These are phyloP conservation scores for Cenchrus purpureus DNA, from an alignment of 176 grass and related monocot genomes.

Conservation along the genomic window DNA sequence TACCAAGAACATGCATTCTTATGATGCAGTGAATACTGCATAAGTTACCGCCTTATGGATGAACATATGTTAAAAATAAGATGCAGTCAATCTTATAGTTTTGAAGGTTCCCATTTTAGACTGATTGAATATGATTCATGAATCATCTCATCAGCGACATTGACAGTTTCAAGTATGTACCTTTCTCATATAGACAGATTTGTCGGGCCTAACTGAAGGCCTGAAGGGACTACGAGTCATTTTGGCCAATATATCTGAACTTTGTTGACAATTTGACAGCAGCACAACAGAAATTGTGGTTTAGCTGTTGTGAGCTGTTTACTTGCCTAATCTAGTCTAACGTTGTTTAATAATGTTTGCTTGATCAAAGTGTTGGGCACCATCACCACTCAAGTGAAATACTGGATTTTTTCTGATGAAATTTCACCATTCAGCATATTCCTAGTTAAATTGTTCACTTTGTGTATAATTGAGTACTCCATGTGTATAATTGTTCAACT, in stretches of 20 bases:
- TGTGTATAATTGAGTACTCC: too few relatives aligned
- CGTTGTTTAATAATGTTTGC: background rate
- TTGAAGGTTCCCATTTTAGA: background rate
- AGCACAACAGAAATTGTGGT: background rate
- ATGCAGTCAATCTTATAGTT: constrained; percentile 1
- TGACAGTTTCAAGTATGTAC: constrained; percentile 2
- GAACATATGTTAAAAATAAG: background rate
- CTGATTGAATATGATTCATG: constrained; percentile 15
- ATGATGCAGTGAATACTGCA: constrained; percentile 5
- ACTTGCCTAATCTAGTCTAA: background rate
- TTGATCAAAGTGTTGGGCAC: background rate
- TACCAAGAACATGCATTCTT: background rate
- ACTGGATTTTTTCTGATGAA: background rate
- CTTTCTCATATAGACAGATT: background rate
- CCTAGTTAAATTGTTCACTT: background rate
- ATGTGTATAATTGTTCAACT: background rate
- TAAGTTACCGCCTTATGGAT: background rate
- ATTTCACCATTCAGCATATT: background rate
- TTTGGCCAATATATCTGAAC: background rate
- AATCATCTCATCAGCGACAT: background rate
- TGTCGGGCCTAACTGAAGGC: background rate
- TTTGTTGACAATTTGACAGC: background rate
- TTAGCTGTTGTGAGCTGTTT: background rate
- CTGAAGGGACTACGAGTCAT: background rate
- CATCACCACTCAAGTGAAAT: background rate